phyloP scores from a whole-genome alignment of 2,329 filamentous ascomycete species.

The Pyrenochaeta sp. region DNA sequence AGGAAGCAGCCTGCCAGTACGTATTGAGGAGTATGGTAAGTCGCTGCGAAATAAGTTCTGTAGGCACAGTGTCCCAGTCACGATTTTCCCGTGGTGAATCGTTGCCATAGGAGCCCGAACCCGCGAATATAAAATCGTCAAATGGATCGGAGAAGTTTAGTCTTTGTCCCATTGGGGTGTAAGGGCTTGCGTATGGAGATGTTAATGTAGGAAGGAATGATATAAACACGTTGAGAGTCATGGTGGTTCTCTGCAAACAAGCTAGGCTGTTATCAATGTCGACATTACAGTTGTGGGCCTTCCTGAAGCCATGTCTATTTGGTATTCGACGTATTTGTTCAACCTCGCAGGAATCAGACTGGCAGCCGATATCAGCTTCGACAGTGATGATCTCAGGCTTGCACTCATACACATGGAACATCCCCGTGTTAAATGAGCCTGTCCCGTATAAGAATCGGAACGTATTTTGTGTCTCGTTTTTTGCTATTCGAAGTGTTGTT shows the following conservation, averaged over 20 bases:
- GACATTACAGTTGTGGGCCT: too few relatives aligned
- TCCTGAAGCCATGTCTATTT: neutral
- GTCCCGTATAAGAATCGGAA: conserved; percentile 1
- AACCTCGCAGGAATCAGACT: neutral
- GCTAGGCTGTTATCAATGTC: too few relatives aligned
- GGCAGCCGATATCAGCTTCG: neutral
- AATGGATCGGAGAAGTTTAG: too few relatives aligned
- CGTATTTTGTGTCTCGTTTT: neutral
- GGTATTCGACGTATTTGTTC: neutral
- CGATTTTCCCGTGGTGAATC: neutral
- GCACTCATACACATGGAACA: conserved; percentile 1
- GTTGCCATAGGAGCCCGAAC: neutral
- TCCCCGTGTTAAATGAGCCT: neutral
- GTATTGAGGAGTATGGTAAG: conserved; percentile 7
- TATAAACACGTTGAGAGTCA: too few relatives aligned
- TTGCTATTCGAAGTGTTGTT: neutral
- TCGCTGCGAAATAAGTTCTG: neutral
- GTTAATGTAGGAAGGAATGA: too few relatives aligned
- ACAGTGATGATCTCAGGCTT: neutral
- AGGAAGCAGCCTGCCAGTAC: conserved; percentile 3
- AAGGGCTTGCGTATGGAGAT: too few relatives aligned
- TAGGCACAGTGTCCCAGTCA: neutral
- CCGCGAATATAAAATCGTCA: too few relatives aligned
- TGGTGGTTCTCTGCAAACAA: too few relatives aligned
- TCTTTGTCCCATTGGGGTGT: too few relatives aligned